A percentile compares a stretch with the other conserved stretches of the same genome.
Evolutionary conservation across 2,329 filamentous ascomycete genomes (phyloP).

Genomic region (Aspergillus sp.): DNA sequence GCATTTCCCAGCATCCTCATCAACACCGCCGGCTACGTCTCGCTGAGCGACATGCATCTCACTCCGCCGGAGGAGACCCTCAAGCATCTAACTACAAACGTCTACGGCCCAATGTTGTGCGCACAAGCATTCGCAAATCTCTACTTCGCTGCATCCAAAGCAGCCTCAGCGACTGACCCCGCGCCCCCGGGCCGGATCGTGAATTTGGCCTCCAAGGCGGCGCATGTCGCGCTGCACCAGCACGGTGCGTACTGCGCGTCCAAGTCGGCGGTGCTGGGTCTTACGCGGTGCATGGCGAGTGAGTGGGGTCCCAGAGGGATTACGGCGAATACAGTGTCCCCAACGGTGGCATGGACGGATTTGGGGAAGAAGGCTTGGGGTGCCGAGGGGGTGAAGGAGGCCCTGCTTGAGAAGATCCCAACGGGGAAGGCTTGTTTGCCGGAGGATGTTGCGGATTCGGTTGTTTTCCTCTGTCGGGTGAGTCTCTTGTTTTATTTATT

Average conservation of each 20-base stretch:
- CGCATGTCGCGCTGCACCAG: conserved; percentile 46
- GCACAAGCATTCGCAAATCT: conserved; percentile 47
- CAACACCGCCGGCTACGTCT: conserved; percentile 49
- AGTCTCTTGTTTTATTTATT: background rate
- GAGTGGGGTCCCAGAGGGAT: conserved; percentile 50
- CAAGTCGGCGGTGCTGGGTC: conserved; percentile 46
- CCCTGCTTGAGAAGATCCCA: conserved; percentile 39
- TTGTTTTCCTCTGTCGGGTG: conserved; percentile 41
- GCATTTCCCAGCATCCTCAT: conserved; percentile 42
- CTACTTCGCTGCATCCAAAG: conserved; percentile 34
- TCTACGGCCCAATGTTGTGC: conserved; percentile 48
- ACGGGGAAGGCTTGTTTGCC: conserved; percentile 41
- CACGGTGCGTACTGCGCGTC: conserved; percentile 52
- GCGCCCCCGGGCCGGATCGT: conserved; percentile 47
- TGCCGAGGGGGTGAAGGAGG: conserved; percentile 34
- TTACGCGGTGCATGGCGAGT: conserved; percentile 48
- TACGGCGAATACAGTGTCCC: conserved; percentile 48
- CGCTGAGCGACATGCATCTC: conserved; percentile 44
- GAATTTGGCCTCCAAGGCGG: conserved; percentile 49
- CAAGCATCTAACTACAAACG: conserved; percentile 46
- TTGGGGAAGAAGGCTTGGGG: conserved; percentile 47
- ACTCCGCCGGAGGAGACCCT: conserved; percentile 45
- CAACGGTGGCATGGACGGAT: conserved; percentile 49
- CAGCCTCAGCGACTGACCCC: conserved; percentile 18
- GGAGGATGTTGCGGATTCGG: conserved; percentile 41